phyloP scores from a whole-genome alignment of 306 rosid genomes.

The Cucumis cinereus region DNA sequence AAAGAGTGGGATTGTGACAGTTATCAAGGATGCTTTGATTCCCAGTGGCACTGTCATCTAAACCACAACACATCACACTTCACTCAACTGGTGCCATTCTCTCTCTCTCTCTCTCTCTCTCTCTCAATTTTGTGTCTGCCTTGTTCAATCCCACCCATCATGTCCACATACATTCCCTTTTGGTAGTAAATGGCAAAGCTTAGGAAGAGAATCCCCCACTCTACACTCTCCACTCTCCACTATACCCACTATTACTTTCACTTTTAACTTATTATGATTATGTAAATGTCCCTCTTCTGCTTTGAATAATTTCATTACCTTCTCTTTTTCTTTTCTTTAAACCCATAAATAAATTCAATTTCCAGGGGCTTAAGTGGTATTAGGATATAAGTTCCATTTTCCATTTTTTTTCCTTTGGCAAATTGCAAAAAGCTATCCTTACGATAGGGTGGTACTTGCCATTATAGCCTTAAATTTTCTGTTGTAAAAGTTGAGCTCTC shows the following conservation, averaged over 20 bases:
- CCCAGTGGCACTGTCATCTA: constrained; percentile 76
- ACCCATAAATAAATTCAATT: too few species aligned
- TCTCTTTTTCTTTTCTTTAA: neutral
- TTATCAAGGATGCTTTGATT: constrained; percentile 91
- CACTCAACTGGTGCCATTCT: neutral
- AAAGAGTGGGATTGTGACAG: constrained; percentile 86
- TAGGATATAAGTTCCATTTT: too few species aligned
- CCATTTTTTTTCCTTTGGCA: too few species aligned
- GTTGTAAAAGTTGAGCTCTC: too few species aligned
- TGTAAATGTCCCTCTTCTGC: neutral
- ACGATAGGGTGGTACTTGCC: too few species aligned
- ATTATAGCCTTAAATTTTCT: too few species aligned
- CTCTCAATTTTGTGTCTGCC: neutral
- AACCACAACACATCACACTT: neutral
- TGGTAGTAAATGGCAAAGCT: neutral
- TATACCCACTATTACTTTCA: neutral
- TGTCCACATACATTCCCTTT: neutral
- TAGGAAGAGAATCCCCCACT: neutral
- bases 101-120: neutral
- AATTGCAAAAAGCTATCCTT: too few species aligned
- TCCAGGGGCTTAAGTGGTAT: too few species aligned
- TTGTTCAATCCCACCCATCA: neutral
- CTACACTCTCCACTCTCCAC: neutral
- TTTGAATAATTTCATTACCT: neutral
- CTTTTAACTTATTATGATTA: neutral